Base-by-base conservation (phyloP, 352 stramenopile genomes). In the Globisporangium spinosum region DNA sequence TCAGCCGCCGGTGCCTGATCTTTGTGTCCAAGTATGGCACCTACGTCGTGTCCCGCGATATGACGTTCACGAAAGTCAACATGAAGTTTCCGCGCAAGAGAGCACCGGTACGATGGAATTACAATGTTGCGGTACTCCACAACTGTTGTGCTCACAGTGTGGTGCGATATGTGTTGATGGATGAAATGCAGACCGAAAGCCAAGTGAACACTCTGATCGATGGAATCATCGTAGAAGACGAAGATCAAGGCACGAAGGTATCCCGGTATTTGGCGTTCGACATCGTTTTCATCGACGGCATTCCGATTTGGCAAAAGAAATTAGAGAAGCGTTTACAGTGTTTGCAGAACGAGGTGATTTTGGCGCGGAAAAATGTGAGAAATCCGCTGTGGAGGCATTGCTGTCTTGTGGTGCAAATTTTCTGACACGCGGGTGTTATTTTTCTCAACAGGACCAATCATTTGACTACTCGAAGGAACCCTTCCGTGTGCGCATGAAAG, bases 401-500 rank as follows among this genome's bases (percentile, higher is more conserved):
- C 27, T 32, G 23, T 10, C n/a, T 40, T 22, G 29, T 45, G 57
- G 7, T 15, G 40, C 40, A 64, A 29, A 45, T 45, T 4, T 1
- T 13, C 38, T 62, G 53, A 60, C 62, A 55, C 38, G 13, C 20
- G 17, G 8, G 2, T 32, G 9, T 62, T 64, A 13, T 25, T 49
- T 29, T 55, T 4, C 22, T 29, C 17, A 62, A 34, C 43, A 95
- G 85, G 86, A 95, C 62, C 78, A 83, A 43, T 81, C 77, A 27
- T 92, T 91, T 63, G 84, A 94, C 69, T 93, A 91, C 66, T 54
- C 70, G 38, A 83, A 78, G n/a, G 89, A 96, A 69, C 86, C 89
- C 2, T 96, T 96, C 72, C 85, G 89, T 23, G 85, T 96, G 47
- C 87, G 89, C 57, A 96, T 96, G 89, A 95, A 95, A 70, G 89